Evolutionary conservation across 2,329 filamentous ascomycete genomes (phyloP).

Genomic region (Penicillium oxalicum): DNA sequence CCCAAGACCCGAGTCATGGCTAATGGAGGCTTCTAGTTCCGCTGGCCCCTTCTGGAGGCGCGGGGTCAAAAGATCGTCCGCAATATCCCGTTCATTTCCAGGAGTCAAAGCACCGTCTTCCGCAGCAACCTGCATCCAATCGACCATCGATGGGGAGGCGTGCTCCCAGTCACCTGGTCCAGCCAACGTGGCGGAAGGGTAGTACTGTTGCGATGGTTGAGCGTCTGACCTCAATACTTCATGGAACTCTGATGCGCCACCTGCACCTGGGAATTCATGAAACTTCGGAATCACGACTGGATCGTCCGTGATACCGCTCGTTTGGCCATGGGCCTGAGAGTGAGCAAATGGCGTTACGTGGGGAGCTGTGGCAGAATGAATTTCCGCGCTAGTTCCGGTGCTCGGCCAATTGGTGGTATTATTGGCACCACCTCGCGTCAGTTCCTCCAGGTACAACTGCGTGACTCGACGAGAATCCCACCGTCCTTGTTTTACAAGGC

Average conservation of each 20-base stretch:
- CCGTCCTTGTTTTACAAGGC: conserved; percentile 48
- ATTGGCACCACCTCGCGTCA: conserved; percentile 30
- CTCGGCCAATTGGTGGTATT: neutral
- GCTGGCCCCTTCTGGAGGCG: conserved; percentile 13
- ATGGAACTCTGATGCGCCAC: conserved; percentile 29
- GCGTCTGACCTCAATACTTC: conserved; percentile 21
- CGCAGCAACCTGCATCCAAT: conserved; percentile 44
- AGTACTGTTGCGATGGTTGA: conserved; percentile 13
- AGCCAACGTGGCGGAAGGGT: conserved; percentile 40
- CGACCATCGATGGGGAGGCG: conserved; percentile 45
- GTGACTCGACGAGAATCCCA: conserved; percentile 52
- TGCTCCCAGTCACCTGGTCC: conserved; percentile 45
- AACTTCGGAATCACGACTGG: conserved; percentile 30
- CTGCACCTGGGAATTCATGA: conserved; percentile 24
- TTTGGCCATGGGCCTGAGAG: conserved; percentile 15
- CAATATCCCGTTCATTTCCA: conserved; percentile 19
- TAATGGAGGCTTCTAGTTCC: conserved; percentile 21
- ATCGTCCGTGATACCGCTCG: conserved; percentile 31
- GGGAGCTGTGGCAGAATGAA: conserved; percentile 16
- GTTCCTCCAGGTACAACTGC: conserved; percentile 50
- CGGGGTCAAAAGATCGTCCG: conserved; percentile 23
- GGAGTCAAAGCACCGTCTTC: conserved; percentile 37
- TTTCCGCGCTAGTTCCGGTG: conserved; percentile 5
- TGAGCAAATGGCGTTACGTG: conserved; percentile 20
- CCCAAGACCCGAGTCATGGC: conserved; percentile 35